These are phyloP conservation scores for Heracleum sosnowskyi DNA, from an alignment of 129 eudicot genomes.

Conservation along the genomic window DNA sequence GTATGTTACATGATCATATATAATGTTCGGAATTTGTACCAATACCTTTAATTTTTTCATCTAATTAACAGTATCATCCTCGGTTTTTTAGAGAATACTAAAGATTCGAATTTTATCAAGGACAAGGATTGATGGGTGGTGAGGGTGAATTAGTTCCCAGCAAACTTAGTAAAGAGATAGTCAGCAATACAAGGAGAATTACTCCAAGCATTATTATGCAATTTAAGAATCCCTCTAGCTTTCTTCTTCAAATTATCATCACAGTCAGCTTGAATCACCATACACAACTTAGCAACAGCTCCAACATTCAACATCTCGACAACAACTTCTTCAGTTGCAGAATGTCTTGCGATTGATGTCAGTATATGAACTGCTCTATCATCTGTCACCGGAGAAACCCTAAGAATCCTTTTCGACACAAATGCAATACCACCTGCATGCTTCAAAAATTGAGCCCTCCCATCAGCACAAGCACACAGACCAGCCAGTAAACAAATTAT, in stretches of 20 bases:
- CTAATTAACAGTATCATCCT: too few species aligned
- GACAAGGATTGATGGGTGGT: too few species aligned
- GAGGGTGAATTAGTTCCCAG: too few species aligned
- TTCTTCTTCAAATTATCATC: constrained; percentile 49
- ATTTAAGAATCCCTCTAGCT: constrained; percentile 60
- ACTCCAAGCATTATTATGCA: constrained; percentile 59
- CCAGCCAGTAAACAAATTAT: constrained; percentile 50
- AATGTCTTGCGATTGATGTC: constrained; percentile 29
- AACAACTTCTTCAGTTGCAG: constrained; percentile 51
- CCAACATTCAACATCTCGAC: constrained; percentile 72
- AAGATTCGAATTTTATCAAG: too few species aligned
- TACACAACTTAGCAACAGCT: constrained; percentile 64
- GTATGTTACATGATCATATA: too few species aligned
- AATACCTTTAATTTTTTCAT: too few species aligned
- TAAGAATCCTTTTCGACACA: constrained; percentile 52
- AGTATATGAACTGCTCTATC: constrained; percentile 54
- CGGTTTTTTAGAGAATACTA: too few species aligned
- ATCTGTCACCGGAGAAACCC: constrained; percentile 53
- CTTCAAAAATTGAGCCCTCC: constrained; percentile 51
- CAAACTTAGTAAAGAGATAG: constrained; percentile 20
- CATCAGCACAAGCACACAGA: constrained; percentile 72
- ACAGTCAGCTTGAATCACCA: constrained; percentile 70
- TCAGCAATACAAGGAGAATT: constrained; percentile 64
- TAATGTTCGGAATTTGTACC: too few species aligned
- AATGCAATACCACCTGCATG: constrained; percentile 61